A percentile compares a stretch with the other conserved stretches of the same genome.
Evolutionary conservation across 768 basidiomycete species (phyloP).

Genomic region (Hericium alpestre): DNA sequence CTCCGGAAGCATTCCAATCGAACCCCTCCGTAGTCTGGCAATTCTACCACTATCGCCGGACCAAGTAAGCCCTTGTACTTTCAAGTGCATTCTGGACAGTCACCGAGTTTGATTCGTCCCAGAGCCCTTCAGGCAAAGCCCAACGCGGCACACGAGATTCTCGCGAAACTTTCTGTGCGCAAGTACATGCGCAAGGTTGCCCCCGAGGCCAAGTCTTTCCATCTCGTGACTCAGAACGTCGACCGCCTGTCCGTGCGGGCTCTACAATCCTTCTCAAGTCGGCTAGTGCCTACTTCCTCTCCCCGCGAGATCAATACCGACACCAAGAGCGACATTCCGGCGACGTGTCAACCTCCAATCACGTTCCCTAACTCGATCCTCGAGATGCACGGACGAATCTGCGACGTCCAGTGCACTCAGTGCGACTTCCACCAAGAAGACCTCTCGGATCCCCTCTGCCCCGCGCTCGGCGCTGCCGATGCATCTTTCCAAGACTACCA

Average conservation of each 20-base stretch:
- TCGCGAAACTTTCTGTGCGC: conserved; percentile 10
- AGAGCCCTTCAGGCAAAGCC: neutral
- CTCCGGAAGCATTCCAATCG: conserved; percentile 2
- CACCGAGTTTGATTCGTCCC: conserved; percentile 2
- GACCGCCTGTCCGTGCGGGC: neutral
- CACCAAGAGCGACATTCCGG: neutral
- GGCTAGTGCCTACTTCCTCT: too few species aligned
- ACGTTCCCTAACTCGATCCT: neutral
- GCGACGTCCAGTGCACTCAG: conserved; percentile 42
- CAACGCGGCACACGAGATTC: conserved; percentile 17
- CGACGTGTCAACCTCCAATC: neutral
- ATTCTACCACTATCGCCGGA: conserved; percentile 8
- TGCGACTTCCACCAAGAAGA: conserved; percentile 35
- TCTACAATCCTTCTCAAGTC: too few species aligned
- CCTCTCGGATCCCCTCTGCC: conserved; percentile 31
- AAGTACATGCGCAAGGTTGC: neutral
- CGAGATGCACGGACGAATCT: conserved; percentile 56
- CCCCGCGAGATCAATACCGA: neutral
- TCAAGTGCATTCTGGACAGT: too few species aligned
- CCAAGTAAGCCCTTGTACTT: conserved; percentile 3
- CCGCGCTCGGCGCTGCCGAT: conserved; percentile 11
- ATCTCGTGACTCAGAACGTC: conserved; percentile 3
- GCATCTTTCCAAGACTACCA: conserved; percentile 15
- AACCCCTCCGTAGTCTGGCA: conserved; percentile 8
- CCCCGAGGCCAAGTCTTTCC: neutral